These are phyloP conservation scores for Nepenthes gracilis DNA, from an alignment of 148 eudicot genomes.

Conservation along the genomic window DNA sequence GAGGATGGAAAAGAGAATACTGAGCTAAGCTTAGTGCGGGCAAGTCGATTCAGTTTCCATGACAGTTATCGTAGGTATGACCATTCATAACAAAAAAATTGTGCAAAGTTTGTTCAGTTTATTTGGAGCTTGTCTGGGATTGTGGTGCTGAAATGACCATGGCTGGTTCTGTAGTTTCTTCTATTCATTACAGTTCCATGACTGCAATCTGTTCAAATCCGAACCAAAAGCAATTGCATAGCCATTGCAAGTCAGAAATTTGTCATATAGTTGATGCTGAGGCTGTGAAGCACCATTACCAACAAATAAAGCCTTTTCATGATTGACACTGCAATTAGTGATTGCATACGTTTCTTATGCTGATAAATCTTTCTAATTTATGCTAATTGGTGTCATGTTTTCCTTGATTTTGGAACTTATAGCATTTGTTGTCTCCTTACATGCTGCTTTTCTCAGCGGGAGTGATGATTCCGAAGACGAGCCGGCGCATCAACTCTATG, in stretches of 20 bases:
- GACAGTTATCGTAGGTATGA: slow-evolving; percentile 44
- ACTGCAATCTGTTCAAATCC: too few relatives aligned
- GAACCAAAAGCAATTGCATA: too few relatives aligned
- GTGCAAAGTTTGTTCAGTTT: not conserved
- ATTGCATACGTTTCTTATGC: too few relatives aligned
- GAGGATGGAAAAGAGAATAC: slow-evolving; percentile 30
- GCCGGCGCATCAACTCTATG: slow-evolving; percentile 17
- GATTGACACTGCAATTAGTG: too few relatives aligned
- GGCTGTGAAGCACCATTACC: too few relatives aligned
- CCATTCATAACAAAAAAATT: not conserved
- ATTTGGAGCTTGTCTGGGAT: slow-evolving; percentile 2
- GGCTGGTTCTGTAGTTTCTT: not conserved
- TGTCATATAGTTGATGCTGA: too few relatives aligned
- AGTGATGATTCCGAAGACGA: slow-evolving; percentile 53
- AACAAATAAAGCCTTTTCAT: too few relatives aligned
- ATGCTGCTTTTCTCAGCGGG: slow-evolving; percentile 19
- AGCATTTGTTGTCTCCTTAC: not conserved
- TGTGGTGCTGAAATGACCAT: not conserved
- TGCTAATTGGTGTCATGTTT: not conserved
- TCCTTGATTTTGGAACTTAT: not conserved
- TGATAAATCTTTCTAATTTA: too few relatives aligned
- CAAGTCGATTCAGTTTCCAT: slow-evolving; percentile 37
- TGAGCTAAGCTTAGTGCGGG: slow-evolving; percentile 21
- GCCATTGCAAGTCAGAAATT: too few relatives aligned
- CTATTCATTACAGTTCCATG: too few relatives aligned